Conservation (phyloP, 352 stramenopile genomes). For the Elongisporangium undulatum region DNA sequence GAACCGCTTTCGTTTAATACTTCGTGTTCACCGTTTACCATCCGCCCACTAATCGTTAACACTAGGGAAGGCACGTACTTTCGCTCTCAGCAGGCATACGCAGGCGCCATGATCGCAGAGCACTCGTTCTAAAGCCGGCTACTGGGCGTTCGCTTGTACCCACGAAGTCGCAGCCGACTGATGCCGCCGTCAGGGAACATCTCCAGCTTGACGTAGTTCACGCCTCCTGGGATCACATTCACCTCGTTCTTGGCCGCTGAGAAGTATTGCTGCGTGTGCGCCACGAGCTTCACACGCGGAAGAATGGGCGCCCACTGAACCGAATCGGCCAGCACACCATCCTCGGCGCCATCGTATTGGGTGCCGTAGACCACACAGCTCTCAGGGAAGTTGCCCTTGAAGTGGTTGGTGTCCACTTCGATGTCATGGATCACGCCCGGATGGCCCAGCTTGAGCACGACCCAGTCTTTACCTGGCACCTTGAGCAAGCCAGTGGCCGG, state of each 20-base stretch:
- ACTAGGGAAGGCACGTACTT: slow-evolving; percentile 34
- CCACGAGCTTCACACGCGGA: slow-evolving; percentile 76
- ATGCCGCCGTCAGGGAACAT: slow-evolving; percentile 95
- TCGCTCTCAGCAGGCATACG: slow-evolving; percentile 20
- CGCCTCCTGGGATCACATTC: slow-evolving; percentile 36
- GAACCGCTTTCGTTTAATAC: neutral
- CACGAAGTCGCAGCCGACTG: slow-evolving; percentile 86
- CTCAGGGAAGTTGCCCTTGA: slow-evolving; percentile 95
- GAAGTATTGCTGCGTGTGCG: slow-evolving; percentile 89
- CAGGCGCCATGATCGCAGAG: slow-evolving; percentile 12
- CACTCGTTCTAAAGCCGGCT: slow-evolving; percentile 22
- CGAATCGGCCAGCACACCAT: slow-evolving; percentile 26
- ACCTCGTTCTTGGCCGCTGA: slow-evolving; percentile 49
- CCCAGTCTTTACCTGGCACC: slow-evolving; percentile 89
- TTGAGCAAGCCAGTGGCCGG: slow-evolving; percentile 37
- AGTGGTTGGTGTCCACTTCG: slow-evolving; percentile 93
- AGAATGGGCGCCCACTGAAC: slow-evolving; percentile 86
- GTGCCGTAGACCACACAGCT: slow-evolving; percentile 77
- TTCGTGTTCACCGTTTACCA: neutral
- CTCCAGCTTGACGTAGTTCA: slow-evolving; percentile 92
- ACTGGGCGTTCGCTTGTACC: slow-evolving; percentile 36
- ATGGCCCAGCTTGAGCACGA: slow-evolving; percentile 88
- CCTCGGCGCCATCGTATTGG: slow-evolving; percentile 32
- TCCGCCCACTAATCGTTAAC: neutral
- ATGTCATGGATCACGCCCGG: slow-evolving; percentile 56